These are phyloP conservation scores for Prinsepia uniflora DNA, from an alignment of 306 rosid genomes.

Conservation along the genomic window DNA sequence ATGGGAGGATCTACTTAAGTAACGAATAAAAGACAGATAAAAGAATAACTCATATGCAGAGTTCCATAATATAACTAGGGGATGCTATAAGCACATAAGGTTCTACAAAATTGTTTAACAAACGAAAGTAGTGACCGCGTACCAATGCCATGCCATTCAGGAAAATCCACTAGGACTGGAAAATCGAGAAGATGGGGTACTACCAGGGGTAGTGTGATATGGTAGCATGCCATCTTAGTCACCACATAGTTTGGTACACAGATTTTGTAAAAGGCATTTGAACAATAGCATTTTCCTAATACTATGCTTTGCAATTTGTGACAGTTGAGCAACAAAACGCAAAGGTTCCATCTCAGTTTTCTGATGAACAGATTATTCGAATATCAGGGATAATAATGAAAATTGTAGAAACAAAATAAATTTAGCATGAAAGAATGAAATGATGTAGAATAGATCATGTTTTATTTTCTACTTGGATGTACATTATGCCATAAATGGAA, in stretches of 20 bases:
- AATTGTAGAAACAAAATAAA: background rate
- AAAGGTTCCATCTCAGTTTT: slow-evolving; percentile 22
- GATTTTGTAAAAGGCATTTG: background rate
- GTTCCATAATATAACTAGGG: background rate
- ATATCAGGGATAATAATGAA: slow-evolving; percentile 14
- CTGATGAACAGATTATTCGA: slow-evolving; percentile 19
- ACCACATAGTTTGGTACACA: slow-evolving; percentile 6
- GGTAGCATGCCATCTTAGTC: slow-evolving; percentile 3
- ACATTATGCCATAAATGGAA: slow-evolving; percentile 12
- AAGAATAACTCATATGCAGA: slow-evolving; percentile 13
- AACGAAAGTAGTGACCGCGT: background rate
- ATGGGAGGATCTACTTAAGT: slow-evolving; percentile 86
- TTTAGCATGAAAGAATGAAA: slow-evolving; percentile 10
- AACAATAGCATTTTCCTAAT: slow-evolving; percentile 9
- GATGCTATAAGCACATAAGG: no score
- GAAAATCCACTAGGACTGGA: background rate
- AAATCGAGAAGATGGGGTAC: no score
- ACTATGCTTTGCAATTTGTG: slow-evolving; percentile 29
- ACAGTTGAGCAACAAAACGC: slow-evolving; percentile 18
- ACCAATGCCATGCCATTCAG: background rate
- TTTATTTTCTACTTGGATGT: slow-evolving; percentile 11
- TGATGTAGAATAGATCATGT: slow-evolving; percentile 8
- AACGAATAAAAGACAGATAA: slow-evolving; percentile 17
- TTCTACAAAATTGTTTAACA: background rate
- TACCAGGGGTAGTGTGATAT: background rate